Base-by-base conservation (phyloP, 192 early-diverging fungal species). In the Umbelopsis vinacea region DNA sequence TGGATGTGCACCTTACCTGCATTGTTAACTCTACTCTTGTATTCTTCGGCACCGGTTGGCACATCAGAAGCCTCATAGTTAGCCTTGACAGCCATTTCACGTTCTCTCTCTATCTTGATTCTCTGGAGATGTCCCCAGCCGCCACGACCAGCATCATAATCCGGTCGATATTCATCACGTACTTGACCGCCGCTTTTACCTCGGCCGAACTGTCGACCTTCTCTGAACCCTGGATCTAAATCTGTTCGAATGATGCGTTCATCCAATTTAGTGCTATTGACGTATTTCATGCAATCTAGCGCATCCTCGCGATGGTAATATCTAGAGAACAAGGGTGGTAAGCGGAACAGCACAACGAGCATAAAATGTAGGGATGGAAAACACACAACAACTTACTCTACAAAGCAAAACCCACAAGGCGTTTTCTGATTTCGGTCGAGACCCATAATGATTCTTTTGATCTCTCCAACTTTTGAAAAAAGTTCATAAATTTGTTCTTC, bases 391-490 rank as follows among this genome's bases (percentile, higher is more conserved):
- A 82, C 89, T 70, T 87, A 97, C 92, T 99, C 97, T 66, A 99
- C 97, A 89, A 99, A 99, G 78, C 97, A 99, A 82, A 99, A 99
- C 12, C 97, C 97, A 73, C 97, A 99, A 6, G 96, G 97, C 11
- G 96, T 99, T 78, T 95, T 94, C 76, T 91, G 87, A 70, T 90
- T 86, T n/a, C 92, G 85, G 77, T 97, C 95, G 7, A 99, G 86
- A 0, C 97, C 97, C 97, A 99, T 99, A 75, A 99, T 99, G 71
- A 99, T 96, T 67, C 97, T 91, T 78, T 98, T 97, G 70, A 99
- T 94, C 67, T 97, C 95, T n/a, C 97, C 97, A 73, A 86, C 88
- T 82, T 97, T 97, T 19, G 94, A 92, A 78, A 99, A 99, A 19
- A 99, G 81, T 77, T 96, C 95, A 77, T 96, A 93, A 24, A 99